Base-by-base conservation (phyloP, 352 stramenopile genomes). In the Blastocystis sp. region DNA sequence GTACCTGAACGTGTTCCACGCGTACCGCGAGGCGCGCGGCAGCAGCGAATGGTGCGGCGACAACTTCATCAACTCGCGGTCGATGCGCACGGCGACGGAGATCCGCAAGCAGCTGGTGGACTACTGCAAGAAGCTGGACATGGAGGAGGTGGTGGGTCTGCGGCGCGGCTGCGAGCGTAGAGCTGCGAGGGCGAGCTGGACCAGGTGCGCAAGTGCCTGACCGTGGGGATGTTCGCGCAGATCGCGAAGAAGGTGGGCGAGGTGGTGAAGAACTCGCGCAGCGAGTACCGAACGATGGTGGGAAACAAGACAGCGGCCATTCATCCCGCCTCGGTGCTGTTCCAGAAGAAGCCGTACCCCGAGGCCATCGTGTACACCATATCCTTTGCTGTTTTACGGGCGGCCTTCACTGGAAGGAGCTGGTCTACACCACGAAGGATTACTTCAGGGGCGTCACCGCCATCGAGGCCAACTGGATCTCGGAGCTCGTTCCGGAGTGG, bases 371-470 rank as follows among this genome's bases (percentile, higher is more conserved):
- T 84, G 3, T 84, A 84, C 52, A 84, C 74, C 3, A 84, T 84
- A 84, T 84, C 74, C 74, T 74, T 42, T 21, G 40, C 9, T 3
- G 4, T 21, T 28, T 11, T 28, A 48, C 91, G 93, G 54, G 93
- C 93, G 95, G 91, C 90, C 91, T 95, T 65, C 91, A 95, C 19
- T 95, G 94, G 90, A 95, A 95, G 84, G 94, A 96, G 89, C 90
- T 96, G 59, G 93, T 96, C 79, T 94, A 94, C 88, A 96, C 94
- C 38, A 95, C 93, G 89, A 95, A 95, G 80, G 93, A 96, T 89
- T 96, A 95, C 90, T 94, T 95, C 87, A 93, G 93, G 9, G 94
- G 92, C 3, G 92, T 95, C 9, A 89, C 95, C 40, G 90, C 94
- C 34, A 94, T 96, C 76, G 93, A 96, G 77, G 94, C 95, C 74